phyloP scores from a whole-genome alignment of 2,329 filamentous ascomycete genomes.

The Allantophomopsis cytisporea region DNA sequence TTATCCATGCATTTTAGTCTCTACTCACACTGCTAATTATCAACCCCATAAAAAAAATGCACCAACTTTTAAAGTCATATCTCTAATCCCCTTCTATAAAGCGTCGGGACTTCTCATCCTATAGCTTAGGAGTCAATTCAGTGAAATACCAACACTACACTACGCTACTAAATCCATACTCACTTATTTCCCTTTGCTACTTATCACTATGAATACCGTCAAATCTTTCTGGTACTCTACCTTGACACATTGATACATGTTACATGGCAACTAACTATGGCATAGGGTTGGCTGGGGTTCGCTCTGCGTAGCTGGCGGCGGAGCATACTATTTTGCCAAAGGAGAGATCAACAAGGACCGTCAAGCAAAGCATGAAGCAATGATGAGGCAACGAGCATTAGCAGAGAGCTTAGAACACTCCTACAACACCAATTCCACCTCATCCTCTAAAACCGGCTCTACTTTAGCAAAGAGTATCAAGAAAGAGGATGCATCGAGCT shows the following conservation, averaged over 20 bases:
- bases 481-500: constrained; percentile 39
- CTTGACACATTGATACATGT: neutral
- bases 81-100: too few relatives aligned
- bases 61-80: too few relatives aligned
- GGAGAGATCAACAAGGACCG: constrained; percentile 86
- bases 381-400: constrained; percentile 44
- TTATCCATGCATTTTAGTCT: too few relatives aligned
- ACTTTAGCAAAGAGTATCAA: constrained; percentile 2
- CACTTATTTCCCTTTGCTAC: too few relatives aligned
- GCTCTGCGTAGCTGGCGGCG: constrained; percentile 79
- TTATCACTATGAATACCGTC: too few relatives aligned
- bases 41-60: too few relatives aligned
- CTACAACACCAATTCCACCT: constrained; percentile 21
- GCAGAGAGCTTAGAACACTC: constrained; percentile 39
- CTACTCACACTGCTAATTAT: too few relatives aligned
- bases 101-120: too few relatives aligned
- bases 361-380: constrained; percentile 51
- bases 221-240: neutral
- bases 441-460: constrained; percentile 20
- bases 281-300: constrained; percentile 82
- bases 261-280: neutral
- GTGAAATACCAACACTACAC: too few relatives aligned
- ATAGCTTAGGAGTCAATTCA: too few relatives aligned
- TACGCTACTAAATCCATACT: too few relatives aligned
- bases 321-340: constrained; percentile 94